These are phyloP conservation scores for Flaveria ramosissima DNA, from an alignment of 129 eudicot species.

Conservation along the genomic window DNA sequence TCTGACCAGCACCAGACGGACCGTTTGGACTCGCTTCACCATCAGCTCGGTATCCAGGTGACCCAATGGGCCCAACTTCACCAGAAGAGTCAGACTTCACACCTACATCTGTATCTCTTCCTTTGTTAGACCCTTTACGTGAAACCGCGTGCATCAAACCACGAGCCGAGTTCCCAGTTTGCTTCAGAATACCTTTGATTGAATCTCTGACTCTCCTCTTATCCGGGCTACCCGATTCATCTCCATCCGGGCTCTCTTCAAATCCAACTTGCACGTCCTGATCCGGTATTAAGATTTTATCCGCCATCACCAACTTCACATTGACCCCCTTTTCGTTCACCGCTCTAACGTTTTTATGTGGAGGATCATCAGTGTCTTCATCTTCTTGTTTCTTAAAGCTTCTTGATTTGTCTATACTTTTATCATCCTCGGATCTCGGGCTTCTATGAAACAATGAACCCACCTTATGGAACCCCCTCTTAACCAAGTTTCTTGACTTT, in stretches of 20 bases:
- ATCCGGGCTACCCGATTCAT: conserved; percentile 43
- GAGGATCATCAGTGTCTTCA: conserved; percentile 45
- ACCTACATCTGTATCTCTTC: conserved; percentile 28
- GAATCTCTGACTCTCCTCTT: conserved; percentile 45
- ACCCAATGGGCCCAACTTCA: conserved; percentile 39
- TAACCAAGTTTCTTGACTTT: conserved; percentile 39
- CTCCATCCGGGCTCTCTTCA: conserved; percentile 45
- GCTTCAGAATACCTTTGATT: conserved; percentile 67
- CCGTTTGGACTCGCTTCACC: conserved; percentile 32
- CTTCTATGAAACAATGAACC: conserved; percentile 53
- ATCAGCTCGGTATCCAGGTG: conserved; percentile 36
- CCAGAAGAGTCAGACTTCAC: conserved; percentile 45
- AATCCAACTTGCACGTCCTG: conserved; percentile 38
- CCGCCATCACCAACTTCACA: conserved; percentile 62
- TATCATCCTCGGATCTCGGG: conserved; percentile 42
- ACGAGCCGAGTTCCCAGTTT: conserved; percentile 75
- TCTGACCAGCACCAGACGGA: conserved; percentile 19
- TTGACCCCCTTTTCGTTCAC: conserved; percentile 47
- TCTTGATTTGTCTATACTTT: conserved; percentile 18
- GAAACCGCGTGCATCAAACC: conserved; percentile 53
- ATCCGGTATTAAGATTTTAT: conserved; percentile 28
- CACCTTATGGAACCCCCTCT: conserved; percentile 57
- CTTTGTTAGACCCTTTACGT: conserved; percentile 53
- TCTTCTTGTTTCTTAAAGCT: conserved; percentile 25
- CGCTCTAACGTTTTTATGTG: conserved; percentile 50